Base-by-base conservation (phyloP, 441 rosid species). In the Capsella rubella region DNA sequence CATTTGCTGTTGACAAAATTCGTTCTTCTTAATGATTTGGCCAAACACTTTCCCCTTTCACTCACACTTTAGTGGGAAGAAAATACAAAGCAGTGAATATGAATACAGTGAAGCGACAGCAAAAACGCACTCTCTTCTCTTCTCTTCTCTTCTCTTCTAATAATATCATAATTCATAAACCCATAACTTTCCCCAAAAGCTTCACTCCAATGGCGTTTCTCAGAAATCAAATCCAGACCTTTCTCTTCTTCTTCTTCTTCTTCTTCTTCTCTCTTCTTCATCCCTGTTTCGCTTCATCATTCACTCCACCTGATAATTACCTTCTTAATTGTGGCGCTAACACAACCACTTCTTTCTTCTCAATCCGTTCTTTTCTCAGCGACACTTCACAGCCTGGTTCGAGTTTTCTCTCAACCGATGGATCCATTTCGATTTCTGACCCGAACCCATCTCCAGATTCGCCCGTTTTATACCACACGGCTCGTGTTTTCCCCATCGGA, bases 291-390 rank as follows among this genome's bases (percentile, higher is more conserved):
- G 8, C 81, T 6, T 65, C 81, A 3, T 65, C 86, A 73, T 92
- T 87, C 80, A 67, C 83, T 68, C 99, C 97, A 45, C 0, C 78
- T 8, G 91, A 94, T 76, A 85, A 86, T 77, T 91, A 87, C 83
- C 97, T 94, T 57, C 71, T 94, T 71, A 86, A 80, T 78, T 90
- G 91, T 39, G 98, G 98, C 54, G 72, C 98, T 15, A 43, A 76
- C 37, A 27, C 86, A 59, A 84, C 80, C 80, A 31, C 88, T 0
- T 79, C 97, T 3, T 64, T 84, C 45, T 78, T 78, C 71, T 53
- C 81, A 42, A 77, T 63, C 59, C 89, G 98, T 15, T 39, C 85
- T 61, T 94, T 94, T 43, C 34, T 80, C 55, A 64, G 87, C 34
- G 98, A 94, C 74, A 83, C 93, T 0, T 43, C 84, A 0, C 55